Conservation (phyloP, 805 yeast species). For the Monosporozyma solicola region DNA sequence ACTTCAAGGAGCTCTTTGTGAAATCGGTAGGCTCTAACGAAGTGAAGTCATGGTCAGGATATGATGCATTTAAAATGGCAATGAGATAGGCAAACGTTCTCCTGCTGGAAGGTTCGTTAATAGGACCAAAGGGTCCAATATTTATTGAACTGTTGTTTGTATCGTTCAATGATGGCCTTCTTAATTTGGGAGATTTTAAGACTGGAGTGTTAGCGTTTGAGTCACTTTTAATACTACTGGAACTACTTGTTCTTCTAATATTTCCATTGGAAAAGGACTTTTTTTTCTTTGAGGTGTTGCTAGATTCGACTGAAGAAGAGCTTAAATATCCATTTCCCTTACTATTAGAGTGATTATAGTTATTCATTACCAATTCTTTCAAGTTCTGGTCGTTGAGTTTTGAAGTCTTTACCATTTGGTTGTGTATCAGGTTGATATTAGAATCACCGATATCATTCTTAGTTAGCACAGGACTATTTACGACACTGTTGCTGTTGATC, state of each 20-base stretch:
- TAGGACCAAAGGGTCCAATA: conserved; percentile 81
- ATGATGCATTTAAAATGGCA: conserved; percentile 82
- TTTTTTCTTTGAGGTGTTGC: neutral
- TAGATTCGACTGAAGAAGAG: conserved; percentile 25
- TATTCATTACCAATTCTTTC: conserved; percentile 24
- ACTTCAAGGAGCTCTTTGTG: conserved; percentile 40
- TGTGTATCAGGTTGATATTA: neutral
- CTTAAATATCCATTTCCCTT: conserved; percentile 18
- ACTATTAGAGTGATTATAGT: conserved; percentile 5
- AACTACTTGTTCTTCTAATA: conserved; percentile 22
- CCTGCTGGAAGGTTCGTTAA: conserved; percentile 75
- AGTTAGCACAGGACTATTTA: neutral
- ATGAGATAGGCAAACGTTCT: conserved; percentile 85
- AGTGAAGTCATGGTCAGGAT: conserved; percentile 93
- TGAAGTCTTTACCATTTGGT: conserved; percentile 13
- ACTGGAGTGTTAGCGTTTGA: neutral
- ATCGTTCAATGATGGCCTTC: conserved; percentile 25
- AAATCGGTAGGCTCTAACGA: conserved; percentile 74
- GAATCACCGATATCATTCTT: neutral
- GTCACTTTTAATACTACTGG: conserved; percentile 15
- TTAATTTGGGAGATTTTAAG: conserved; percentile 5
- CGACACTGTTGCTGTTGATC: conserved; percentile 2
- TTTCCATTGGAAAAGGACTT: conserved; percentile 6
- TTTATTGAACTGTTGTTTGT: conserved; percentile 20
- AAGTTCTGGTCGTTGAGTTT: conserved; percentile 30